These are phyloP conservation scores for Haplosporangium gracile DNA, from an alignment of 192 early-diverging fungal species.

Conservation along the genomic window DNA sequence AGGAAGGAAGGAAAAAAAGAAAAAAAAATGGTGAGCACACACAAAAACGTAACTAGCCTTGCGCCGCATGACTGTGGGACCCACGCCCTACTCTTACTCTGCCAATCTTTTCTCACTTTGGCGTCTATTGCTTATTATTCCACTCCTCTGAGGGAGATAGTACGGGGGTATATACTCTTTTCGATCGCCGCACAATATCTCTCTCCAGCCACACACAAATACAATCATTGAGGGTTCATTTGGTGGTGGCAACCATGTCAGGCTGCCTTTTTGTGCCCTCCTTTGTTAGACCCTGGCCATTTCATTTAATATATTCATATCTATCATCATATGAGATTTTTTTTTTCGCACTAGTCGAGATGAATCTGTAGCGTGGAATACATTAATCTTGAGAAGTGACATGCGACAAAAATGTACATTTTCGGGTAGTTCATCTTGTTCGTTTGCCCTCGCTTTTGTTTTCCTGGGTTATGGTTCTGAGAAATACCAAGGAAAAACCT, in stretches of 20 bases:
- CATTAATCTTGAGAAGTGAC: not conserved
- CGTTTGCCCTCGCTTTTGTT: no score
- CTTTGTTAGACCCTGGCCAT: no score
- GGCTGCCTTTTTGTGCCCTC: no score
- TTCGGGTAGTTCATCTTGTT: not conserved
- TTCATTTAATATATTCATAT: not conserved
- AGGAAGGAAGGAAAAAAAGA: not conserved
- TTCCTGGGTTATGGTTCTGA: not conserved
- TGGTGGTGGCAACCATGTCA: no score
- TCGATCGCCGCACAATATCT: no score
- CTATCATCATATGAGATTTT: not conserved
- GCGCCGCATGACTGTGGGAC: not conserved
- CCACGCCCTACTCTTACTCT: not conserved
- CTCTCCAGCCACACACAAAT: no score
- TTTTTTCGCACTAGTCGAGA: not conserved
- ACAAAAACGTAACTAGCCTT: not conserved
- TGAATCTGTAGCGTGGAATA: not conserved
- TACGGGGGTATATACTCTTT: not conserved
- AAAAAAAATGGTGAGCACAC: no score
- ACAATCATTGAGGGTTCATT: no score
- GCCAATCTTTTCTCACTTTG: not conserved
- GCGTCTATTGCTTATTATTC: not conserved
- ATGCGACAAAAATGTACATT: constrained; percentile 7
- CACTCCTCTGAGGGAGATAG: not conserved
- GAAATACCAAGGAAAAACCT: not conserved